These are phyloP conservation scores for Sindora glabra DNA, from an alignment of 306 rosid genomes.

Conservation along the genomic window DNA sequence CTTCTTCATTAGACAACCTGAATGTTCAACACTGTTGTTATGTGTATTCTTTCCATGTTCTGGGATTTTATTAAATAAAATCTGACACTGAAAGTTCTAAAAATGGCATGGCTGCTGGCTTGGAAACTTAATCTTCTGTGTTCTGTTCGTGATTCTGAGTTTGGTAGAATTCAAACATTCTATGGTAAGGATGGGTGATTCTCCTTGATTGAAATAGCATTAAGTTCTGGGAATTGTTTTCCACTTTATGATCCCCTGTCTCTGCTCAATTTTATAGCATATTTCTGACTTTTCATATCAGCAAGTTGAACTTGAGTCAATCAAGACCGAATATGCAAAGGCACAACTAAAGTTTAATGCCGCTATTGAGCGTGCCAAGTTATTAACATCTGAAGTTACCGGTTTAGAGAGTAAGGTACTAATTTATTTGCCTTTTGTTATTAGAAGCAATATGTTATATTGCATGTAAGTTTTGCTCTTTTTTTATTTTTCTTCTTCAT, in stretches of 20 bases:
- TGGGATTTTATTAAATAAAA: background rate
- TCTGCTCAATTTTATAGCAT: background rate
- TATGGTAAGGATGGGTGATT: background rate
- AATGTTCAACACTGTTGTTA: background rate
- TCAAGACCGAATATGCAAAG: conserved; percentile 67
- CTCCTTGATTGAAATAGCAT: conserved; percentile 1
- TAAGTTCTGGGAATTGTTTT: background rate
- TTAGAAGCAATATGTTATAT: conserved; percentile 17
- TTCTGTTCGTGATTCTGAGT: conserved; percentile 4
- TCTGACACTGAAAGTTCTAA: background rate
- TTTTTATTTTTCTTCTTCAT: too few relatives aligned
- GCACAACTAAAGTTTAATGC: conserved; percentile 89
- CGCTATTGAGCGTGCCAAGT: conserved; percentile 93
- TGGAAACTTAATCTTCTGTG: background rate
- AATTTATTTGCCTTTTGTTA: conserved; percentile 43
- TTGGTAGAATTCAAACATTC: background rate
- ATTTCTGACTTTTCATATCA: conserved; percentile 6
- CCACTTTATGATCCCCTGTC: background rate
- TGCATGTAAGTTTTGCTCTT: background rate
- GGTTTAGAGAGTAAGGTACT: conserved; percentile 96
- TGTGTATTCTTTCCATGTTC: background rate
- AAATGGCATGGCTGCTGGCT: background rate
- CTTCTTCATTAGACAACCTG: background rate
- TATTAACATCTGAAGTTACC: conserved; percentile 94
- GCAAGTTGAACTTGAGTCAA: conserved; percentile 75